These are phyloP conservation scores for Lachnellula subtilissima DNA, from an alignment of 2,329 filamentous ascomycete genomes.

Conservation along the genomic window DNA sequence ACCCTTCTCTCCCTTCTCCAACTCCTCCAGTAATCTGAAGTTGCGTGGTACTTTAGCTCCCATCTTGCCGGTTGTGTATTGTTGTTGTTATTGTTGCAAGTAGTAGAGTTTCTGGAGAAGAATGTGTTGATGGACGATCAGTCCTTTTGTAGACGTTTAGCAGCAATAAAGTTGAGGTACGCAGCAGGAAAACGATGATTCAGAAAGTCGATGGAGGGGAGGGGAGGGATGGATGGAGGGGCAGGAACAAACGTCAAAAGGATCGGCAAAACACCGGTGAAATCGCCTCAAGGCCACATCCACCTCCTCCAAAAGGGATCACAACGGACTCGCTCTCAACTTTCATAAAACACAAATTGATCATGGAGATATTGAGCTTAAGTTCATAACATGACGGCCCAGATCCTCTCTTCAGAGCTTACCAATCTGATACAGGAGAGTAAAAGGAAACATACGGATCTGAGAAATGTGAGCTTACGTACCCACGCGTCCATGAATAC, in stretches of 20 bases:
- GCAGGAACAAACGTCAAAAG: neutral
- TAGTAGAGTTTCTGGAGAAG: neutral
- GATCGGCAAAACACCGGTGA: conserved; percentile 14
- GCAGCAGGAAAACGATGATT: neutral
- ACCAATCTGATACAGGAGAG: conserved; percentile 90
- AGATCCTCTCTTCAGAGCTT: conserved; percentile 83
- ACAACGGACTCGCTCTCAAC: neutral
- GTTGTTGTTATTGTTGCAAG: neutral
- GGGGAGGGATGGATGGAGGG: conserved; percentile 4
- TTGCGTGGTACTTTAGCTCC: conserved; percentile 82
- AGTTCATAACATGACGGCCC: conserved; percentile 67
- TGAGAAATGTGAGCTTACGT: conserved; percentile 62
- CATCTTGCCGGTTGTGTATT: conserved; percentile 20
- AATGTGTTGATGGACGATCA: too few species aligned
- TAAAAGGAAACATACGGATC: conserved; percentile 87
- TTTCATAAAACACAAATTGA: neutral
- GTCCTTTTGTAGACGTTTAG: too few species aligned
- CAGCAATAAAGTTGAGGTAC: too few species aligned
- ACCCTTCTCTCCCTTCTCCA: conserved; percentile 98
- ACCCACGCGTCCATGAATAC: conserved; percentile 1
- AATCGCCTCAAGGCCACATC: conserved; percentile 12
- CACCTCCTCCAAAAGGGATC: neutral
- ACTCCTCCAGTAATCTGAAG: conserved; percentile 92
- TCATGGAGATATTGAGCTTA: conserved; percentile 19
- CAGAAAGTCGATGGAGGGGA: conserved; percentile 1